Conservation (phyloP, 176 grass and related monocot genomes). For the Sorghum bicolor region Sorghum_bicolor_NCBIv3 NC_012870.2:55297501-55298000, state of each 20-base stretch:
- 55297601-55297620: background rate
- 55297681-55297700: conserved; percentile 99
- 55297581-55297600: background rate
- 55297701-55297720: conserved; percentile 98
- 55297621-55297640: background rate
- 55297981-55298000: conserved; percentile 98
- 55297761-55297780: conserved; percentile 98
- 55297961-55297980: conserved; percentile 93
- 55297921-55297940: conserved; percentile 47
- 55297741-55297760: conserved; percentile 99
- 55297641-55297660: conserved; percentile 7
- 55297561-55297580: background rate
- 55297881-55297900: background rate
- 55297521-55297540: background rate
- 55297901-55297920: background rate
- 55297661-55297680: conserved; percentile 71
- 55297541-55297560: background rate
- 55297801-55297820: background rate
- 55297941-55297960: conserved; percentile 91
- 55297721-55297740: conserved; percentile 99
- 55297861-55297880: background rate
- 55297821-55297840: background rate
- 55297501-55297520: background rate
- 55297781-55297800: conserved; percentile 60
- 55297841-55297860: background rate